Evolutionary conservation across 2,329 filamentous ascomycete genomes (phyloP).

Genomic region (Fusarium pseudograminearum): DNA sequence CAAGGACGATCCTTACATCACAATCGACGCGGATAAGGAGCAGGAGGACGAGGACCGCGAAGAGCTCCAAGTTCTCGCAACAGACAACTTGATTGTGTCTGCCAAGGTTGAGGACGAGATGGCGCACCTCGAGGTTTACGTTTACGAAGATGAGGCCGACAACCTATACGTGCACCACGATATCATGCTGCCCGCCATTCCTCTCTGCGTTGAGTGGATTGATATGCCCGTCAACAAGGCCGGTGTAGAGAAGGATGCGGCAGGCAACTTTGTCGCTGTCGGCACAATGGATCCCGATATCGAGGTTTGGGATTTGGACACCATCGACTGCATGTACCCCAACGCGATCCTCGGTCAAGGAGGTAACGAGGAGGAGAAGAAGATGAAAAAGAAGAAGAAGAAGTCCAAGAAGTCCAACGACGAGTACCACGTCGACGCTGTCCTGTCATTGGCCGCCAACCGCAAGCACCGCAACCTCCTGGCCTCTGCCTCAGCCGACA

Average conservation of each 20-base stretch:
- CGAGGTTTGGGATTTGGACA: constrained; percentile 97
- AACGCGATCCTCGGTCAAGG: constrained; percentile 93
- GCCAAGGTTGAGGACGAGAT: constrained; percentile 98
- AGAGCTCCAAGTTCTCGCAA: constrained; percentile 91
- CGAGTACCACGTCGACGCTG: constrained; percentile 92
- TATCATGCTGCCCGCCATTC: constrained; percentile 98
- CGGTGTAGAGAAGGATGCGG: constrained; percentile 69
- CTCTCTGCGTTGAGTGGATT: constrained; percentile 94
- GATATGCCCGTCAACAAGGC: constrained; percentile 87
- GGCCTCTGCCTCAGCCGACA: constrained; percentile 94
- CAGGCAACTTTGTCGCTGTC: constrained; percentile 92
- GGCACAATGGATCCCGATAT: constrained; percentile 99
- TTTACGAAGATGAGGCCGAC: constrained; percentile 94
- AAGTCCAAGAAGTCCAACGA: constrained; percentile 91
- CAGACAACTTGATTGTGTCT: constrained; percentile 91
- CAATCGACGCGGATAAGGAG: constrained; percentile 77
- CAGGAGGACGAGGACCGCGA: constrained; percentile 89
- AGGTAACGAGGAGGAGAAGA: constrained; percentile 66
- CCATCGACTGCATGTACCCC: constrained; percentile 97
- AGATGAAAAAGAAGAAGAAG: constrained; percentile 91
- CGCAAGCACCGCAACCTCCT: constrained; percentile 93
- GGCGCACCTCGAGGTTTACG: constrained; percentile 94
- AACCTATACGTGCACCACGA: constrained; percentile 99
- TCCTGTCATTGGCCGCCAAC: constrained; percentile 92
- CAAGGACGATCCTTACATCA: constrained; percentile 96